A percentile compares a stretch with the other conserved stretches of the same genome.
These are phyloP conservation scores for Arthrobotrys pseudoclavata DNA, from an alignment of 2,329 filamentous ascomycete species.

Conservation along the genomic window DNA sequence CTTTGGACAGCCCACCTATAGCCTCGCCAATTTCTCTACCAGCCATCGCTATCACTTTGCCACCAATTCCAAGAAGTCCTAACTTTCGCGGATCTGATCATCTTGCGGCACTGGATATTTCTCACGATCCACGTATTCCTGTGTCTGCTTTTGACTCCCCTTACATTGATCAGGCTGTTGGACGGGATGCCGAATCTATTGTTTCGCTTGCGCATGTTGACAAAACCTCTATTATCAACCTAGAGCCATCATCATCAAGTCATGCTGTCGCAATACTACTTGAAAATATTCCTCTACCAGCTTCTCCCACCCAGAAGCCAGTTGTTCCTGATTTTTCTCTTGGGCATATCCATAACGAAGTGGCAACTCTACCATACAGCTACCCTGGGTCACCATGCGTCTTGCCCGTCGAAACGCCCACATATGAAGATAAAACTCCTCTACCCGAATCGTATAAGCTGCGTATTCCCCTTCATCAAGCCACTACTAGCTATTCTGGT, in stretches of 20 bases:
- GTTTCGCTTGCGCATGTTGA: neutral
- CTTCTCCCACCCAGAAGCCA: conserved; percentile 11
- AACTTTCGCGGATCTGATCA: neutral
- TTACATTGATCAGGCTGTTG: neutral
- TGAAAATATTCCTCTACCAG: conserved; percentile 21
- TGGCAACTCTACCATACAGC: conserved; percentile 9
- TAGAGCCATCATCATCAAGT: neutral
- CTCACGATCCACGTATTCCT: conserved; percentile 1
- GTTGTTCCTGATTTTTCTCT: neutral
- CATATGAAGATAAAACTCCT: conserved; percentile 21
- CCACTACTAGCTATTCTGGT: conserved; percentile 29
- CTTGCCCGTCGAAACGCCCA: neutral
- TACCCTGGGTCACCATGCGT: conserved; percentile 26
- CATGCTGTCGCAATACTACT: neutral
- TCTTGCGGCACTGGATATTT: neutral
- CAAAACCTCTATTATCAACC: too few species aligned
- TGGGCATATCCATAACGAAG: neutral
- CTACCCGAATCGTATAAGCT: conserved; percentile 13
- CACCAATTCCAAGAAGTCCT: conserved; percentile 26
- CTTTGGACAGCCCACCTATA: conserved; percentile 10
- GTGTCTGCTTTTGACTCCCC: conserved; percentile 24
- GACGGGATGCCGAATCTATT: neutral
- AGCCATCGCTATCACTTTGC: neutral
- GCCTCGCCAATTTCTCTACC: neutral
- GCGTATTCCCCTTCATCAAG: conserved; percentile 17